Conservation (phyloP, 2,329 filamentous ascomycete genomes). For the Colletotrichum trifolii region DNA sequence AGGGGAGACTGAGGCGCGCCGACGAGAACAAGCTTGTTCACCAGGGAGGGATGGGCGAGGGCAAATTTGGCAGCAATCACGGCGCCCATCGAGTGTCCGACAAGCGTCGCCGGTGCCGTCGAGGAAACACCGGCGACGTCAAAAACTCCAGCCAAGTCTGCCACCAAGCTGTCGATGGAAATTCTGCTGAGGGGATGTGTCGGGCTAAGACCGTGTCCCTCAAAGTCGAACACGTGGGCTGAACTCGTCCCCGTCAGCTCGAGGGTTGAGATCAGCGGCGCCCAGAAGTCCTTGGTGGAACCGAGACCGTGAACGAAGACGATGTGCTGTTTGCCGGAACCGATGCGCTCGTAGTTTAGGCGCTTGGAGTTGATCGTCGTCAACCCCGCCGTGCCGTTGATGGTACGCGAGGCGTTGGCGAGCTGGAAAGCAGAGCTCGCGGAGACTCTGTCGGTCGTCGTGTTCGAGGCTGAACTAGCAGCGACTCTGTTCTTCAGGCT, state of each 20-base stretch:
- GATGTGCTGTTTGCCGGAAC: conserved; percentile 44
- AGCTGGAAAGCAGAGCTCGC: conserved; percentile 6
- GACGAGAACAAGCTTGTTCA: conserved; percentile 58
- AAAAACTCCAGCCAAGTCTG: conserved; percentile 54
- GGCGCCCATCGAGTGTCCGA: conserved; percentile 65
- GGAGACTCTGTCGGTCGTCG: conserved; percentile 40
- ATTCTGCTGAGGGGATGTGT: conserved; percentile 56
- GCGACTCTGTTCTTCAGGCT: conserved; percentile 52
- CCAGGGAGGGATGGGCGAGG: conserved; percentile 49
- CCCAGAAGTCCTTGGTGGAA: conserved; percentile 56
- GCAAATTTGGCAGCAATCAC: conserved; percentile 58
- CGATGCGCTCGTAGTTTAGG: conserved; percentile 50
- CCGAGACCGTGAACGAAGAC: conserved; percentile 68
- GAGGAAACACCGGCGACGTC: conserved; percentile 44
- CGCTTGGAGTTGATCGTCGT: conserved; percentile 53
- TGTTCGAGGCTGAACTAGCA: conserved; percentile 39
- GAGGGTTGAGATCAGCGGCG: conserved; percentile 54
- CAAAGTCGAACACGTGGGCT: conserved; percentile 62
- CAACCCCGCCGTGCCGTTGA: conserved; percentile 42
- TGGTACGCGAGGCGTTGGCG: conserved; percentile 37
- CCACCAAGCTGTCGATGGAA: conserved; percentile 55
- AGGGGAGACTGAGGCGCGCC: conserved; percentile 59
- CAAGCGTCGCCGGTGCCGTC: conserved; percentile 48
- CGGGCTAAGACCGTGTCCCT: conserved; percentile 66
- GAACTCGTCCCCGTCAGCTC: conserved; percentile 44